Evolutionary conservation across 306 rosid species (phyloP).

Genomic region (Corylus americana): DNA sequence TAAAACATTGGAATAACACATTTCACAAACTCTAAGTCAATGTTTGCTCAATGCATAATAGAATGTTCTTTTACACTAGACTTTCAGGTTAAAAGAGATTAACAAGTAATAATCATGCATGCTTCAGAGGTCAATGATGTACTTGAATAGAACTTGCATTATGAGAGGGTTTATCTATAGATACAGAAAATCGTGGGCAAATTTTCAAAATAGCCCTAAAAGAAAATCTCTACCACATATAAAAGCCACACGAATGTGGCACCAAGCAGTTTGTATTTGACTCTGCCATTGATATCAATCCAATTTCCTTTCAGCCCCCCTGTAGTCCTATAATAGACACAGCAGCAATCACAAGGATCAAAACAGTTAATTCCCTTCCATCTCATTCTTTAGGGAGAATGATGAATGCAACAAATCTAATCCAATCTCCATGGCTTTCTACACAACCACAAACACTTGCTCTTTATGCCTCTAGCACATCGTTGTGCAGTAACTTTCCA

Average conservation of each 20-base stretch:
- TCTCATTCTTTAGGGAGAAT: not conserved
- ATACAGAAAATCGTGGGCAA: constrained; percentile 12
- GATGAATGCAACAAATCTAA: not conserved
- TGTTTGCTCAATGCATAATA: not conserved
- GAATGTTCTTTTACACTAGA: not conserved
- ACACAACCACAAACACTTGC: constrained; percentile 6
- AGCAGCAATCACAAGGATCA: constrained; percentile 22
- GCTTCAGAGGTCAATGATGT: not conserved
- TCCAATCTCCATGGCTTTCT: constrained; percentile 9
- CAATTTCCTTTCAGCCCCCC: not conserved
- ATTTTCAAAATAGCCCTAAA: constrained; percentile 4
- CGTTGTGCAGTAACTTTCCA: not conserved
- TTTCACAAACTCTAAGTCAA: not conserved
- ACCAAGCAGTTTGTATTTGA: not conserved
- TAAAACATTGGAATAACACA: not conserved
- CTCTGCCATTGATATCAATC: not conserved
- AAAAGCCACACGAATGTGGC: constrained; percentile 11
- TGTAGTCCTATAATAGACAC: constrained; percentile 17
- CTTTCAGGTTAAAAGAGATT: not conserved
- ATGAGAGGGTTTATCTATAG: not conserved
- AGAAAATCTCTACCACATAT: constrained; percentile 9
- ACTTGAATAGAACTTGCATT: not conserved
- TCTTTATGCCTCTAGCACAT: not conserved
- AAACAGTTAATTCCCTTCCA: not conserved
- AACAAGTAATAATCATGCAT: not conserved